Evolutionary conservation across 805 yeast genomes (phyloP).

Genomic region (Lipomyces lipofer): DNA sequence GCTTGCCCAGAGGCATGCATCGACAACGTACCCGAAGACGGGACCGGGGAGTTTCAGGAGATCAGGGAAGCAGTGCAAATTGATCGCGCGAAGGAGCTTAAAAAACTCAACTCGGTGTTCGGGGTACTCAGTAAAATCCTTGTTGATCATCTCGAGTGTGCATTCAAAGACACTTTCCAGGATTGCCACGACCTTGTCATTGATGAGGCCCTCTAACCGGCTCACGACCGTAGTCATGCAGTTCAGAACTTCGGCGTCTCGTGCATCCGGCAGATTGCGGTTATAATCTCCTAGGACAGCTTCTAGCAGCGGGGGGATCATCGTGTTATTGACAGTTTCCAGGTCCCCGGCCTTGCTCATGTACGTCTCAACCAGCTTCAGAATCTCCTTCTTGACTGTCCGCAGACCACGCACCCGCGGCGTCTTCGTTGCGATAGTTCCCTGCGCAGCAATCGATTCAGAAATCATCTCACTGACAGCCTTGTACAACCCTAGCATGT

Average conservation of each 20-base stretch:
- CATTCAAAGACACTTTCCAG: conserved; percentile 90
- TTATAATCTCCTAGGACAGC: conserved; percentile 90
- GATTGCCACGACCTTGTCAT: conserved; percentile 84
- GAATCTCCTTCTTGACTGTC: conserved; percentile 91
- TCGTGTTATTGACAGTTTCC: conserved; percentile 78
- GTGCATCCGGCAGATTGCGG: conserved; percentile 87
- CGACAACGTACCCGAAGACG: conserved; percentile 86
- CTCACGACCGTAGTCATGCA: conserved; percentile 89
- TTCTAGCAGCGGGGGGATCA: conserved; percentile 77
- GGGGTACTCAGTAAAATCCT: conserved; percentile 94
- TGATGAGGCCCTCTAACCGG: conserved; percentile 83
- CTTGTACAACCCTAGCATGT: conserved; percentile 83
- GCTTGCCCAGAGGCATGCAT: conserved; percentile 97
- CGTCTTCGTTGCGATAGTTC: conserved; percentile 87
- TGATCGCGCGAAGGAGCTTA: conserved; percentile 82
- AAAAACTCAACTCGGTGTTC: conserved; percentile 97
- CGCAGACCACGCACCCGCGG: conserved; percentile 94
- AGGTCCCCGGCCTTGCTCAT: conserved; percentile 81
- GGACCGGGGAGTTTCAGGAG: conserved; percentile 84
- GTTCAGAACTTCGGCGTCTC: conserved; percentile 95
- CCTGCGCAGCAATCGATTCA: conserved; percentile 73
- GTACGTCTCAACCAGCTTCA: conserved; percentile 85
- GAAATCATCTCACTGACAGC: conserved; percentile 88
- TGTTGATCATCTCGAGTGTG: conserved; percentile 92
- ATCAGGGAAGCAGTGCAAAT: conserved; percentile 81